Base-by-base conservation (phyloP, 2,329 filamentous ascomycete species). In the Diaporthe longicolla region DNA sequence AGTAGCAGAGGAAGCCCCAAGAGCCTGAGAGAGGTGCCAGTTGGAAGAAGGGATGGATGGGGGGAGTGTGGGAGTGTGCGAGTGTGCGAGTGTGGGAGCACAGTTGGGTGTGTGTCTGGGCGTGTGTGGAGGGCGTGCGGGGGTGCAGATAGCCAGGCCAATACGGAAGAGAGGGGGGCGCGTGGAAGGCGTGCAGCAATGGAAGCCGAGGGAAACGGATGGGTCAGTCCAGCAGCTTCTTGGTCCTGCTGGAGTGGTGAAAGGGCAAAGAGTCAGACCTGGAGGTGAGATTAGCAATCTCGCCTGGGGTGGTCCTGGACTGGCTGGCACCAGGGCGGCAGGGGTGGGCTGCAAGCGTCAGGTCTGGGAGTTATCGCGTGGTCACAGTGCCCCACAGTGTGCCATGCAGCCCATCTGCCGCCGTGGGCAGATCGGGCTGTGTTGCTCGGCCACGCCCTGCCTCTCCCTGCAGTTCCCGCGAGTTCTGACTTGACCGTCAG, bases 201-300 rank as follows among this genome's bases (percentile, higher is more conserved):
- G 50, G 72, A 72, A 72, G 26, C 68, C 43, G 66, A 65, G 50
- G 26, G 66, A 71, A 72, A 65, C 52, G 59, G 59, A 72, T 52
- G 61, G 71, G 32, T 35, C 70, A 63, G 29, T 63, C 70, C 32
- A 71, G 70, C 26, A 52, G 29, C 66, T 43, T 68, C 71, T 43
- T 43, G 40, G 40, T 19, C 6, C 40, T 43, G 40, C 40, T 71
- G 66, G 66, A 32, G 52, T 65, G 70, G 48, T 59, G 21, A 35
- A 61, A 19, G 24, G 32, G 15, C 37, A 59, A 50, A 66, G 52
- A 72, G 69, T 68, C 69, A 69, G 73, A 29, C 48, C 63, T 54
- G 45, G 48, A 72, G 59, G 73, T 74, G 73, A 74, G 73, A 74
- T 74, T 72, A 74, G 73, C 73, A 74, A 74, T 74, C 73, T 74